Conservation (phyloP, 306 rosid species). For the Citrullus amarus region DNA sequence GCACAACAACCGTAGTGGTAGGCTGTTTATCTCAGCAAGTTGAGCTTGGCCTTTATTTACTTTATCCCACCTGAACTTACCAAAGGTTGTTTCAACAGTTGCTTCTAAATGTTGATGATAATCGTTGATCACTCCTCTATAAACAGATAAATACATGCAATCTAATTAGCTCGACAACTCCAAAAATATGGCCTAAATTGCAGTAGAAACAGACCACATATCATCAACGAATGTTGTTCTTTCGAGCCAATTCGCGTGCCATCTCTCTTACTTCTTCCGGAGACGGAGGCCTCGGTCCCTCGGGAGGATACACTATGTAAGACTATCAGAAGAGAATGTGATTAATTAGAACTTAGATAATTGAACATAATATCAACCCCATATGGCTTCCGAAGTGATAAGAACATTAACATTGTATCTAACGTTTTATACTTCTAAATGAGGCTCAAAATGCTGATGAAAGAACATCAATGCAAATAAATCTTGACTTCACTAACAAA, state of each 20-base stretch:
- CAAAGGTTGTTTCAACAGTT: not conserved
- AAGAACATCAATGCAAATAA: not conserved
- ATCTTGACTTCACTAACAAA: not conserved
- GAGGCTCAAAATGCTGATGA: not conserved
- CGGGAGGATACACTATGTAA: conserved; percentile 63
- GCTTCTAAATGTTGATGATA: not conserved
- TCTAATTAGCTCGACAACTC: not conserved
- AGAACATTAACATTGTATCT: not conserved
- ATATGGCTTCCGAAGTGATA: not conserved
- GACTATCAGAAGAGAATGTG: conserved; percentile 29
- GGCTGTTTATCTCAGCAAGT: not conserved
- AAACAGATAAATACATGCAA: not conserved
- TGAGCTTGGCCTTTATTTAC: not conserved
- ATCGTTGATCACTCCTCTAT: not conserved
- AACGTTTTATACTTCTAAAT: not conserved
- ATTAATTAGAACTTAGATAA: not conserved
- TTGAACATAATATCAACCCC: not conserved
- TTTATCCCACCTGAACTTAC: not conserved
- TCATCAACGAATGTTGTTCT: conserved; percentile 37
- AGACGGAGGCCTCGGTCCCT: conserved; percentile 63
- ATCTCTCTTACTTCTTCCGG: conserved; percentile 73
- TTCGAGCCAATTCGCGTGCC: conserved; percentile 66
- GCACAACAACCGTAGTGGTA: not conserved
- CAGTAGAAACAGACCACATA: not conserved
- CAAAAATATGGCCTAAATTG: not conserved